Conservation (phyloP, 176 grass and related monocot genomes). For the Aegilops tauschii region DNA sequence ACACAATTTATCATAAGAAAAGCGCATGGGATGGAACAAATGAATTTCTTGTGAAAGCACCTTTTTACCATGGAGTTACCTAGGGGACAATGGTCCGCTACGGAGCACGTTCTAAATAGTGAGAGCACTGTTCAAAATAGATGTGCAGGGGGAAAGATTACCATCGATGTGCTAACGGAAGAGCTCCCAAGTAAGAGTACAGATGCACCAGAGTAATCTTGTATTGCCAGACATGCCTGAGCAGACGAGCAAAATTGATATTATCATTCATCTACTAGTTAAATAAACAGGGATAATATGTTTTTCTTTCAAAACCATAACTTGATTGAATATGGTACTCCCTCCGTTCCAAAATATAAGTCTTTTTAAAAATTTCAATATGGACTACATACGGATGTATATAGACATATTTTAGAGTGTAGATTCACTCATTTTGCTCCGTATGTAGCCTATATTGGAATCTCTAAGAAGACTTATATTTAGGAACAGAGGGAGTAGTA, state of each 20-base stretch:
- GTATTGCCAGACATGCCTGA: conserved; percentile 87
- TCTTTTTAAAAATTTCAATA: too few species aligned
- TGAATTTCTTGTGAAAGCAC: conserved; percentile 1
- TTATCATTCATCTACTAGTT: conserved; percentile 19
- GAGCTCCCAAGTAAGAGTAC: conserved; percentile 70
- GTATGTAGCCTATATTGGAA: too few species aligned
- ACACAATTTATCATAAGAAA: not conserved
- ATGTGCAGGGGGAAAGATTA: conserved; percentile 33
- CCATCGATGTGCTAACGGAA: conserved; percentile 86
- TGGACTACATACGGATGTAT: too few species aligned
- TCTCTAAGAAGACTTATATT: too few species aligned
- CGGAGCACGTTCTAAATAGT: not conserved
- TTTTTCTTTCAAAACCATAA: not conserved
- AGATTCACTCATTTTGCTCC: too few species aligned
- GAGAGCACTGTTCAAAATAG: conserved; percentile 7
- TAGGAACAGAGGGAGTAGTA: not conserved
- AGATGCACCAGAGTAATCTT: conserved; percentile 85
- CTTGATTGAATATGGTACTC: conserved; percentile 4
- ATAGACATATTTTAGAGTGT: too few species aligned
- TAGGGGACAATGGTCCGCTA: not conserved
- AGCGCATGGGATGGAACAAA: not conserved
- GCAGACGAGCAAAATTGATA: conserved; percentile 24
- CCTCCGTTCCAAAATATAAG: too few species aligned
- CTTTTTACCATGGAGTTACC: not conserved
- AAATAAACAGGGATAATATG: conserved; percentile 1